A percentile compares a stretch with the other conserved stretches of the same genome.
Evolutionary conservation across 169 alveolate species (phyloP).

Genomic region (Blepharisma undulans): DNA sequence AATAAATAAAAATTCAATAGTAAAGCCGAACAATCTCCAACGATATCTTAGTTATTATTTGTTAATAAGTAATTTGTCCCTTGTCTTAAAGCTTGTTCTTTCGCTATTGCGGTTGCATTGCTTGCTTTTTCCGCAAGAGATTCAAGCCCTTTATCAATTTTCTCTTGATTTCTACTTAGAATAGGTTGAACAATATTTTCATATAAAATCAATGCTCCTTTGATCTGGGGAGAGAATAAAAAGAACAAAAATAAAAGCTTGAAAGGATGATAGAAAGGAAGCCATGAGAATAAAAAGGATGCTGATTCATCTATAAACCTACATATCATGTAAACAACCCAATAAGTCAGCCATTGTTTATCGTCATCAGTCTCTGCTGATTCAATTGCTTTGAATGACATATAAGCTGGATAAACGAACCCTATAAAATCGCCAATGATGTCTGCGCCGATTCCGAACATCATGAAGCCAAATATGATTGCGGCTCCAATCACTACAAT

Average conservation of each 20-base stretch:
- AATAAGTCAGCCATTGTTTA: slow-evolving; percentile 91
- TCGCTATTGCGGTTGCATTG: neutral
- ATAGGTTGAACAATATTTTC: slow-evolving; percentile 52
- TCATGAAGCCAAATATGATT: slow-evolving; percentile 35
- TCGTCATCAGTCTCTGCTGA: slow-evolving; percentile 82
- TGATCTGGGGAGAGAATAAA: slow-evolving; percentile 80
- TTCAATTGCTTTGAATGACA: slow-evolving; percentile 85
- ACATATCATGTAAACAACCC: slow-evolving; percentile 90
- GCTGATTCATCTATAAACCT: slow-evolving; percentile 82
- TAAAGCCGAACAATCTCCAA: no score
- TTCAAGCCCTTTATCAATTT: slow-evolving; percentile 54
- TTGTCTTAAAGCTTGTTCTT: neutral
- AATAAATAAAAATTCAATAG: no score
- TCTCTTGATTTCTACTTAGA: slow-evolving; percentile 51
- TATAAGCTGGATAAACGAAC: slow-evolving; percentile 75
- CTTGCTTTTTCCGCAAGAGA: neutral
- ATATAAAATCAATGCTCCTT: slow-evolving; percentile 68
- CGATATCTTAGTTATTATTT: neutral
- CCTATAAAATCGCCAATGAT: slow-evolving; percentile 57
- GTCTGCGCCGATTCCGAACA: slow-evolving; percentile 56
- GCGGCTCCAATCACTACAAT: neutral
- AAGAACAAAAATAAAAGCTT: slow-evolving; percentile 86
- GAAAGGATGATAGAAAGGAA: slow-evolving; percentile 89
- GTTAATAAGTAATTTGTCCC: neutral
- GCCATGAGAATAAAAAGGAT: slow-evolving; percentile 81